phyloP scores from a whole-genome alignment of 345 rosid species.

The Geranium brycei region DNA sequence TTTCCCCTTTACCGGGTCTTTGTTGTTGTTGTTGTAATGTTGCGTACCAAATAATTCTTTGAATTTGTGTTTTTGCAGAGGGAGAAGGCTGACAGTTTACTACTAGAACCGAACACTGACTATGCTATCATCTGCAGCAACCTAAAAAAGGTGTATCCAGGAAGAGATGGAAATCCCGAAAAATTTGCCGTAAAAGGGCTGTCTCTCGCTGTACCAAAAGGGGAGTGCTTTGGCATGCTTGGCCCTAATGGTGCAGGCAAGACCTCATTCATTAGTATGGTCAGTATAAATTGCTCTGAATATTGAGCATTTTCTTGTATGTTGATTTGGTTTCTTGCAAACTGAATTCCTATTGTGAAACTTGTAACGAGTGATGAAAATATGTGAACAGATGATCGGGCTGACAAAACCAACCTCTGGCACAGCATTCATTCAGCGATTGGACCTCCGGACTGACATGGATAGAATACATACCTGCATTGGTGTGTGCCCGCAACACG shows the following conservation, averaged over 20 bases:
- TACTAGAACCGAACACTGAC: slow-evolving; percentile 38
- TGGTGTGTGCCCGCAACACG: slow-evolving; percentile 20
- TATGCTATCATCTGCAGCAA: slow-evolving; percentile 57
- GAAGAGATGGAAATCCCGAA: slow-evolving; percentile 80
- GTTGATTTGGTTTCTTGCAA: too few relatives aligned
- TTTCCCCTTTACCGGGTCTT: too few relatives aligned
- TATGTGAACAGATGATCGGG: slow-evolving; percentile 68
- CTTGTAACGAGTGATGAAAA: neutral
- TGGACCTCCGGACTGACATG: slow-evolving; percentile 62
- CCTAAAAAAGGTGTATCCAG: slow-evolving; percentile 73
- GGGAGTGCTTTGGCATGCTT: slow-evolving; percentile 94
- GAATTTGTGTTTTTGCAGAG: slow-evolving; percentile 23
- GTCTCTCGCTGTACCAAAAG: slow-evolving; percentile 79
- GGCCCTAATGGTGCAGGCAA: slow-evolving; percentile 99
- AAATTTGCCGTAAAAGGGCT: slow-evolving; percentile 81
- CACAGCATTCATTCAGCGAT: slow-evolving; percentile 55
- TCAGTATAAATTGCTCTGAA: slow-evolving; percentile 17
- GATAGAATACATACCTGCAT: slow-evolving; percentile 7
- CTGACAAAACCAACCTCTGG: slow-evolving; percentile 75
- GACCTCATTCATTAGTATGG: slow-evolving; percentile 90
- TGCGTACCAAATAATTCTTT: too few relatives aligned
- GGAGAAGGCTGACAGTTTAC: slow-evolving; percentile 57
- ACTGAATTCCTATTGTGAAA: too few relatives aligned
- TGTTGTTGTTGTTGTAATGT: too few relatives aligned
- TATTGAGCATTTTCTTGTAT: too few relatives aligned